These are phyloP conservation scores for Hamamelis virginiana DNA, from an alignment of 164 flowering plant species.

Conservation along the genomic window DNA sequence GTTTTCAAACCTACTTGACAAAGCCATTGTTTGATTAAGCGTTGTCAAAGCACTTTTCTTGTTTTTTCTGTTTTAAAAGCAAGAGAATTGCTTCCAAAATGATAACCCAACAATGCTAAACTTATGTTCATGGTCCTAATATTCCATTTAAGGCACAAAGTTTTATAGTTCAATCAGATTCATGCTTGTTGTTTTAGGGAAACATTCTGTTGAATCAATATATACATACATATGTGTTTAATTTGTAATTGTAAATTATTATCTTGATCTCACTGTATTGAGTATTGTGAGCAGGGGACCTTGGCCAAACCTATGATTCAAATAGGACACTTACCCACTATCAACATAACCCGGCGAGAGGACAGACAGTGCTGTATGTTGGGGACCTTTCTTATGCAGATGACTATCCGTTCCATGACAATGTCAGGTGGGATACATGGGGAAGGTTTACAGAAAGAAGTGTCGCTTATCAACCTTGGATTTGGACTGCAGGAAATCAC, in stretches of 20 bases:
- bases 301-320: conserved; percentile 50
- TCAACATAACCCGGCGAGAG: conserved; percentile 24
- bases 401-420: conserved; percentile 33
- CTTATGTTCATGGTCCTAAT: too few relatives aligned
- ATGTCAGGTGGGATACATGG: conserved; percentile 49
- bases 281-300: conserved; percentile 32
- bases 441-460: conserved; percentile 42
- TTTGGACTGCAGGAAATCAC: conserved; percentile 48
- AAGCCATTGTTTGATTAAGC: too few relatives aligned
- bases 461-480: conserved; percentile 51
- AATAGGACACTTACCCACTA: conserved; percentile 37
- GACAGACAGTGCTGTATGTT: conserved; percentile 36
- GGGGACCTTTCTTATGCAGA: conserved; percentile 59
- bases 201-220: not conserved
- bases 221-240: not conserved
- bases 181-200: not conserved
- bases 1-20: not conserved
- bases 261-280: not conserved
- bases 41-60: too few relatives aligned
- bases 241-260: not conserved
- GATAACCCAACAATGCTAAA: too few relatives aligned
- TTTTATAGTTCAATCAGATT: too few relatives aligned
- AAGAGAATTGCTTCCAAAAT: too few relatives aligned
- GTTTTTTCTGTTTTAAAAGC: too few relatives aligned
- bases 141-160: too few relatives aligned